Base-by-base conservation (phyloP, 2,329 filamentous ascomycete species). In the Venturia pyrina region DNA sequence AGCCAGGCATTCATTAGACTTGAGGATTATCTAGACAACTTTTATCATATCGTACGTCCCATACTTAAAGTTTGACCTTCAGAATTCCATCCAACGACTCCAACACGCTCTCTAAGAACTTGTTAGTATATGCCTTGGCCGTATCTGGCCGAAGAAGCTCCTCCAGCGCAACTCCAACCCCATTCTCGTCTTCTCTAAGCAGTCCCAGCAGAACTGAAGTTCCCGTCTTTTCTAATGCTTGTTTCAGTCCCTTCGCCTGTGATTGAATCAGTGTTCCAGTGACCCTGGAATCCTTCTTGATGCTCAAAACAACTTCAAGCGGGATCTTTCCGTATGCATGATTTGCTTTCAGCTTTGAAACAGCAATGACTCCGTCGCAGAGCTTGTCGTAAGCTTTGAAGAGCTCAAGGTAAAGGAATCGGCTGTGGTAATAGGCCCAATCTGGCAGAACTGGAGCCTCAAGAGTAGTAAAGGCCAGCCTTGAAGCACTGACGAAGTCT, bases 31-130 rank as follows among this genome's bases (percentile, higher is more conserved):
- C 4, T 28, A 28, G 21, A 53, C 1, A 28, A 15, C 15, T 28
- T 15, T 8, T 5, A 43, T 43, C 41, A 43, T 21, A 24, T 15
- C 21, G 13, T 21, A 28, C 4, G 24, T 5, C 3, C 17, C 13
- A 2, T n/a, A 8, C 37, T 62, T 8, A 62, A 28, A 68, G 68
- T 34, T 73, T 75, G 21, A 76, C 74, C 67, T 71, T 71, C 59
- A 72, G 56, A 19, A 76, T 69, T 1, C 73, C 73, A 21, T 70
- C 69, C 69, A 74, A 70, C 3, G 72, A 71, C 32, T 75, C 73
- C 1, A 73, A 57, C 6, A 70, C 72, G n/a, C 71, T 72, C 24
- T 75, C 73, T 8, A 72, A 70, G 62, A 75, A 75, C 59, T 74
- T 71, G 13, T 62, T 66, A 13, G 72, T 71, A 68, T 73, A 75